Percentiles rank a stretch among this genome's conserved stretches.
phyloP scores from a whole-genome alignment of 257 asterid genomes.

The Solanum okadae region DNA sequence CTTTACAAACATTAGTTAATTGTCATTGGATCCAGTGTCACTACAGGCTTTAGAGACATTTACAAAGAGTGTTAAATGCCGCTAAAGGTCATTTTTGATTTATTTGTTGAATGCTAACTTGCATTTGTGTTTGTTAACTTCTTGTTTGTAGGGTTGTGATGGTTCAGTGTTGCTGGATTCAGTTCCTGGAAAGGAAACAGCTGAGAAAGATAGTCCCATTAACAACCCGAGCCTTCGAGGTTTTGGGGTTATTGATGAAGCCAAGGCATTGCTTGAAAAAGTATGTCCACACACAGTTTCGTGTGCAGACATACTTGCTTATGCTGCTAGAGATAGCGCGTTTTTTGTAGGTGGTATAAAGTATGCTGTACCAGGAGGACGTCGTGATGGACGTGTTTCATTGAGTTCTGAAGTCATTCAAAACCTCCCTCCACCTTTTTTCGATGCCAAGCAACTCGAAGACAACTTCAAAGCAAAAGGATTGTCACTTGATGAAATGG shows the following conservation, averaged over 20 bases:
- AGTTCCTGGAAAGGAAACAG: not conserved
- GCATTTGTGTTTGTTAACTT: not conserved
- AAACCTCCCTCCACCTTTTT: conserved; percentile 4
- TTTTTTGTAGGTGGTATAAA: not conserved
- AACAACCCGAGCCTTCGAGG: conserved; percentile 1
- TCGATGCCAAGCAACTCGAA: not conserved
- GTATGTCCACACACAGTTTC: not conserved
- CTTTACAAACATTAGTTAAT: not conserved
- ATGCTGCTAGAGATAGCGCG: not conserved
- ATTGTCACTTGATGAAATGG: conserved; percentile 4
- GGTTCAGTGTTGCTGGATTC: not conserved
- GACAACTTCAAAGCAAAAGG: not conserved
- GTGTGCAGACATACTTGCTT: not conserved
- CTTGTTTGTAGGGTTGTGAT: not conserved
- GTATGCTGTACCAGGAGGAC: not conserved
- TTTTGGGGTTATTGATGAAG: not conserved
- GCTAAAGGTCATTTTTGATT: not conserved
- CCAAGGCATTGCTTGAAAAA: not conserved
- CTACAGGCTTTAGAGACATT: no score
- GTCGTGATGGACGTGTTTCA: not conserved
- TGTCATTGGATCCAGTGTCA: not conserved
- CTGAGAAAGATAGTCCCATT: not conserved
- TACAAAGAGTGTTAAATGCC: not conserved
- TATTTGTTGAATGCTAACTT: not conserved
- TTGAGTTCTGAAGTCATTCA: not conserved